Evolutionary conservation across 345 rosid genomes (phyloP).

Genomic region (Eucalyptus cloeziana): DNA sequence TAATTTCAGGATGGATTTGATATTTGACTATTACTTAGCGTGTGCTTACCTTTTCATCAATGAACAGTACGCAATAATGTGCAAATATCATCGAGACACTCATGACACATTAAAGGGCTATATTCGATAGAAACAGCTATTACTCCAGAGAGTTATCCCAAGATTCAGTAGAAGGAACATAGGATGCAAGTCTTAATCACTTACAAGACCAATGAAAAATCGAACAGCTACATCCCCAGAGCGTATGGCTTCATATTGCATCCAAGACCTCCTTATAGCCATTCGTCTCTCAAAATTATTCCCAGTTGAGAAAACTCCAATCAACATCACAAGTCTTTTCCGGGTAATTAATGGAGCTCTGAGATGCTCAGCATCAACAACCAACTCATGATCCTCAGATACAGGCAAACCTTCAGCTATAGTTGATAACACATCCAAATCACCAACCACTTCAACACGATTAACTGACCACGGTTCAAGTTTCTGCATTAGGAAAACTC

Average conservation of each 20-base stretch:
- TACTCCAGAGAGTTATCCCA: not conserved
- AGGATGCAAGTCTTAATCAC: not conserved
- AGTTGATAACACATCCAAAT: slow-evolving; percentile 44
- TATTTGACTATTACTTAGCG: not conserved
- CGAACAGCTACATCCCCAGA: slow-evolving; percentile 73
- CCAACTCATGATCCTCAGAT: slow-evolving; percentile 45
- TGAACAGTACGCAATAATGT: not conserved
- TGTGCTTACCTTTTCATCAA: not conserved
- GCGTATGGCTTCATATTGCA: slow-evolving; percentile 66
- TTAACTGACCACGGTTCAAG: slow-evolving; percentile 77
- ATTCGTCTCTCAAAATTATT: slow-evolving; percentile 85
- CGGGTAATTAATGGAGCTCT: slow-evolving; percentile 47
- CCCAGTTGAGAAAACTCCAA: slow-evolving; percentile 87
- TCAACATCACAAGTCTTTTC: slow-evolving; percentile 42
- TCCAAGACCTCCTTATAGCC: slow-evolving; percentile 93
- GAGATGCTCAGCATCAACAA: slow-evolving; percentile 46
- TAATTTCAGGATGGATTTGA: not conserved
- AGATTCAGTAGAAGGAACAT: not conserved
- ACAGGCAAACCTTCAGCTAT: slow-evolving; percentile 71
- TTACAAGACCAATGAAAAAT: slow-evolving; percentile 86
- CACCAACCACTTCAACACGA: slow-evolving; percentile 49
- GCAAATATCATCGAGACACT: not conserved
- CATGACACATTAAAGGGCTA: not conserved
- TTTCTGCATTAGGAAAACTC: slow-evolving; percentile 29
- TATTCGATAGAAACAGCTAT: not conserved